A percentile compares a stretch with the other conserved stretches of the same genome.
Conservation (phyloP, 2,329 filamentous ascomycete genomes). For the Tolypocladium paradoxum region DNA sequence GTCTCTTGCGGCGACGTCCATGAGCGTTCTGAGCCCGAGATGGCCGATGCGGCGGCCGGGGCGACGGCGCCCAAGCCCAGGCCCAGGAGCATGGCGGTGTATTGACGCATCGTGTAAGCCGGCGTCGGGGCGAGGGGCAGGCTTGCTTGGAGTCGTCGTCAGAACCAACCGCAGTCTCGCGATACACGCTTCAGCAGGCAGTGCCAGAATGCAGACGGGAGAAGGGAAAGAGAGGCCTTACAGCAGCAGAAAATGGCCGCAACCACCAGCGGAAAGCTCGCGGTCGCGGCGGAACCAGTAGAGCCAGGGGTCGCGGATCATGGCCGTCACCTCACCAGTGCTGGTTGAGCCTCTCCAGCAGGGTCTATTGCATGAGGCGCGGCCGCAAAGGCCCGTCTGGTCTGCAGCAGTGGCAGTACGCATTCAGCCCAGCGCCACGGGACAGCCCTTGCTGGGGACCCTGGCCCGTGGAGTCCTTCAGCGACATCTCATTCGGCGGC, state of each 20-base stretch:
- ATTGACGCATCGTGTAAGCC: background rate
- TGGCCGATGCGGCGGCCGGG: background rate
- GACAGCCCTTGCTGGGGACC: background rate
- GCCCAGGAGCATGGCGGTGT: background rate
- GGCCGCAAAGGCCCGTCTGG: too few species aligned
- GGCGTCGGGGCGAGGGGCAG: background rate
- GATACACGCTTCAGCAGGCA: background rate
- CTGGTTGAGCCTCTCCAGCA: background rate
- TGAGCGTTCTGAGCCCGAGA: slow-evolving; percentile 12
- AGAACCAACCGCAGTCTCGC: background rate
- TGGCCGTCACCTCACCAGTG: background rate
- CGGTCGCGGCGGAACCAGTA: background rate
- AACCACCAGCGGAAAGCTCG: background rate
- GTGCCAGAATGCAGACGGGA: background rate
- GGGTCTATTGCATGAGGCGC: background rate
- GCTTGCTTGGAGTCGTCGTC: background rate
- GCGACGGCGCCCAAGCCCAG: background rate
- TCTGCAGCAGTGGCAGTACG: background rate
- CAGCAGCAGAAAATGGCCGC: background rate
- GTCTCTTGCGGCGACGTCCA: slow-evolving; percentile 20
- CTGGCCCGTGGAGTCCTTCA: background rate
- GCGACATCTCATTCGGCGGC: background rate
- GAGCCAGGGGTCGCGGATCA: background rate
- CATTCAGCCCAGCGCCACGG: background rate
- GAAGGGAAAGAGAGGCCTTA: background rate